phyloP scores from a whole-genome alignment of 495 filamentous ascomycete genomes.

The Penicillium paradoxum region DNA sequence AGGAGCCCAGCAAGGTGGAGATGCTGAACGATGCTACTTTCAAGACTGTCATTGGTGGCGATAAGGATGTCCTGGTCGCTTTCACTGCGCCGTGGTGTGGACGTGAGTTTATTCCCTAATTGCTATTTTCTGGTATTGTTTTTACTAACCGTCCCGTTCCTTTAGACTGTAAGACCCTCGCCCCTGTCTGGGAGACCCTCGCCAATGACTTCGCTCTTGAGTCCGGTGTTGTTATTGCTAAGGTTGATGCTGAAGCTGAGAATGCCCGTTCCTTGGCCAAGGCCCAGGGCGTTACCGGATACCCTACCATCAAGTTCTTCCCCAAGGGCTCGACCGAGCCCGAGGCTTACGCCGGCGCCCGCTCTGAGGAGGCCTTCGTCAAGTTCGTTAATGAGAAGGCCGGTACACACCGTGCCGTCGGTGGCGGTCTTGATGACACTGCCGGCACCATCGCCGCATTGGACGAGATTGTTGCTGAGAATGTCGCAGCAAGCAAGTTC shows the following conservation, averaged over 20 bases:
- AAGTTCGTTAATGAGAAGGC: constrained; percentile 83
- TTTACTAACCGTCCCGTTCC: constrained; percentile 19
- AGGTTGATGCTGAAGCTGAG: constrained; percentile 88
- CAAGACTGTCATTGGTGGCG: constrained; percentile 68
- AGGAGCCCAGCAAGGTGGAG: constrained; percentile 65
- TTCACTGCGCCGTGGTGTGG: constrained; percentile 98
- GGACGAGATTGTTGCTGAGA: constrained; percentile 66
- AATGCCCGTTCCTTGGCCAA: constrained; percentile 72
- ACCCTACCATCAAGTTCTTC: constrained; percentile 98
- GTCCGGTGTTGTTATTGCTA: constrained; percentile 74
- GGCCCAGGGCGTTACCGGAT: constrained; percentile 74
- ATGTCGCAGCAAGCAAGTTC: constrained; percentile 49
- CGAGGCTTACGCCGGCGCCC: constrained; percentile 69
- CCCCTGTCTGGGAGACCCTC: constrained; percentile 83
- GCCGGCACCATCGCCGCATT: constrained; percentile 79
- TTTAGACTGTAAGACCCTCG: constrained; percentile 92
- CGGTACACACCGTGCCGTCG: constrained; percentile 78
- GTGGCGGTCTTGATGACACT: constrained; percentile 71
- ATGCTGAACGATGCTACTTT: constrained; percentile 78
- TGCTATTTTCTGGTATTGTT: not conserved
- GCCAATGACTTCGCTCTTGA: constrained; percentile 80
- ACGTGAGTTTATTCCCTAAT: constrained; percentile 57
- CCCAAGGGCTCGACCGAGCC: constrained; percentile 75
- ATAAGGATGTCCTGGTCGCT: constrained; percentile 89
- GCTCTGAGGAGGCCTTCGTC: constrained; percentile 71